Evolutionary conservation across 2,329 filamentous ascomycete species (phyloP), one percentile per base, ranked within the genome.

Genomic region (Aspergillus sp.): DNA sequence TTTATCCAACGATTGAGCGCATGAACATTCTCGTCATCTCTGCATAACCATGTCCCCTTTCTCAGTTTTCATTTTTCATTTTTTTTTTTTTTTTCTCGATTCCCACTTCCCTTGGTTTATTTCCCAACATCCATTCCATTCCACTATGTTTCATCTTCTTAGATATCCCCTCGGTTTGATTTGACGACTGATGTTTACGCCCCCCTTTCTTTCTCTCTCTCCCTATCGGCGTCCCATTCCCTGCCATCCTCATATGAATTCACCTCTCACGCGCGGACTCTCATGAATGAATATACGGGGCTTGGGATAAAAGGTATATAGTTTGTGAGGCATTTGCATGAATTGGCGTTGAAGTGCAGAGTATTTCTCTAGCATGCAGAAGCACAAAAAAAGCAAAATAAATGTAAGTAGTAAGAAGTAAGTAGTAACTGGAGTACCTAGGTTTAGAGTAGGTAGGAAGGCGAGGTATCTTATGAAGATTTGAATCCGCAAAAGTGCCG

Each of bases 1-100:
- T 77, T 77, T 64, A 77, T 77, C 65, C 75, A 77, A 67, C 74
- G 75, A 65, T 72, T 77, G 63, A 77, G 75, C 70, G 73, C 72
- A 70, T 77, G 68, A 77, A 45, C 47, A 57, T 49, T 34, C 30
- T 27, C 19, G 20, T 49, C 40, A 46, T 54, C 40, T 68, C 61
- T 56, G 52, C 55, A 57, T 57, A 59, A 48, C 45, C 49, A 15
- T 39, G 51, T 56, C 56, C 53, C 51, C 47, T 40, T 59, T 54
- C 46, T n/a, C 13, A 37, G 4, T 24, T 39, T 55, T 46, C 39
- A 34, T 56, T 27, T 33, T 57, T 41, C 40, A 8, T 47, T 47
- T 49, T 44, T 7, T 41, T 27, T 7, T 41, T 27, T 20, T 20
- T 20, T 20, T 20, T 51, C n/a, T 33, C 24, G 24, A 48, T 51